Evolutionary conservation across 2,329 filamentous ascomycete genomes (phyloP), one percentile per base, ranked within the genome.

Genomic region (Rosellinia necatrix): DNA sequence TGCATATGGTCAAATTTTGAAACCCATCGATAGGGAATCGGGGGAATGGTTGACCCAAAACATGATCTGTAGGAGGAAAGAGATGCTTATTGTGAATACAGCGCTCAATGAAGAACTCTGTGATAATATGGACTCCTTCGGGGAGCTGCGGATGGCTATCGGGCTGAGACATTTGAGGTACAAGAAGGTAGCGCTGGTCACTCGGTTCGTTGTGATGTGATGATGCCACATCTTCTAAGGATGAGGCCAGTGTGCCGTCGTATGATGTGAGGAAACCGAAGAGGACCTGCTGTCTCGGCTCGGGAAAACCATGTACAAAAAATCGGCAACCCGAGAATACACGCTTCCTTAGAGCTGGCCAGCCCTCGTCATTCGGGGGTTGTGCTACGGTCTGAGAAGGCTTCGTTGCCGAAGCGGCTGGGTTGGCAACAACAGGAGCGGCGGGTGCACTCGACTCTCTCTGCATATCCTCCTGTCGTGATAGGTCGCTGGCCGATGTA

Each of bases 71-170:
- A 4, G 92, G 91, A 25, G 88, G 78, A 42, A 91, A 79, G 64
- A 93, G 83, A 22, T 75, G 76, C 71, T 90, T 94, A 61, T 84
- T 84, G 69, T 92, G 86, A 34, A 99, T 77, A 70, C 93, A 97
- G 43, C 86, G 85, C 74, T 99, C 94, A 49, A 99, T 81, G 82
- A 93, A 99, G 80, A 94, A 96, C 69, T 96, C 92, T 9, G 92
- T 97, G 27, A 96, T 86, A 35, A 82, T 70, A 47, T 78, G 70
- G 6, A 83, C 68, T 24, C 71, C 75, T 42, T 75, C 70, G 4
- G 72, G 71, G 3, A 73, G 61, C 1, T 40, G 25, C 2, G 76
- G 81, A 41, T 80, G 78, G 0, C 75, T 74, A 1, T 76, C 72
- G 1, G 79, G 74, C 12, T 75, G 74, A 0, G 80, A 79, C 6